These are phyloP conservation scores for Tolypocladium album DNA, from an alignment of 2,329 filamentous ascomycete species.

Conservation along the genomic window DNA sequence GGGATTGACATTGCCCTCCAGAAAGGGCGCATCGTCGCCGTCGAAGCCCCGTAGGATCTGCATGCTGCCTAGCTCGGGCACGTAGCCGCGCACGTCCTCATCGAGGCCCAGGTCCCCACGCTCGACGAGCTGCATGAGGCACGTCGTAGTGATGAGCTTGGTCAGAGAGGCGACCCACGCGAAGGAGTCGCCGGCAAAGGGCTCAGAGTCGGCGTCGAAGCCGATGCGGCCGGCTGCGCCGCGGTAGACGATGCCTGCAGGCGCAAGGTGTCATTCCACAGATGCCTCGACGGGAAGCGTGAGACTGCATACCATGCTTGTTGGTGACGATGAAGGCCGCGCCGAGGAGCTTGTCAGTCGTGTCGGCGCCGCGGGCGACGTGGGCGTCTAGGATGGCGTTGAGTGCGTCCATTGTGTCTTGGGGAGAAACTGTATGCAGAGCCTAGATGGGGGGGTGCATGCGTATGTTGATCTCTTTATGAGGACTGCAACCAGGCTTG, in stretches of 20 bases:
- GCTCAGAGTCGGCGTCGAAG: conserved; percentile 14
- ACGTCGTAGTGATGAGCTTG: conserved; percentile 27
- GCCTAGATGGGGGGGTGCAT: not conserved
- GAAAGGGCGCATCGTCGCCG: conserved; percentile 21
- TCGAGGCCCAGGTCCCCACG: conserved; percentile 21
- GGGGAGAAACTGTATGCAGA: not conserved
- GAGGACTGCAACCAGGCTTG: not conserved
- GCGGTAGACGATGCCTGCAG: conserved; percentile 21
- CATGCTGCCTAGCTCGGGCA: conserved; percentile 22
- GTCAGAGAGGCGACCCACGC: conserved; percentile 30
- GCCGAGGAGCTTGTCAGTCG: conserved; percentile 22
- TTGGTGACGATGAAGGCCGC: conserved; percentile 23
- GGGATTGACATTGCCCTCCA: conserved; percentile 22
- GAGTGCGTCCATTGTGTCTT: conserved; percentile 15
- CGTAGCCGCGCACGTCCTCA: conserved; percentile 19
- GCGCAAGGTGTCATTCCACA: too few species aligned
- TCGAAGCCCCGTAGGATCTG: conserved; percentile 27
- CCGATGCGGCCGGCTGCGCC: conserved; percentile 24
- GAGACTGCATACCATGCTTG: conserved; percentile 13
- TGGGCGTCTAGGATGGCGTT: conserved; percentile 18
- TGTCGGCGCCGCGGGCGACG: conserved; percentile 16
- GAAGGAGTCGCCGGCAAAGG: conserved; percentile 22
- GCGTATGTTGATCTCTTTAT: not conserved
- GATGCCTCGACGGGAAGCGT: not conserved
- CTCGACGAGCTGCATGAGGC: conserved; percentile 29